Conservation (phyloP, 2,329 filamentous ascomycete genomes). For the Coleophoma cylindrospora region DNA sequence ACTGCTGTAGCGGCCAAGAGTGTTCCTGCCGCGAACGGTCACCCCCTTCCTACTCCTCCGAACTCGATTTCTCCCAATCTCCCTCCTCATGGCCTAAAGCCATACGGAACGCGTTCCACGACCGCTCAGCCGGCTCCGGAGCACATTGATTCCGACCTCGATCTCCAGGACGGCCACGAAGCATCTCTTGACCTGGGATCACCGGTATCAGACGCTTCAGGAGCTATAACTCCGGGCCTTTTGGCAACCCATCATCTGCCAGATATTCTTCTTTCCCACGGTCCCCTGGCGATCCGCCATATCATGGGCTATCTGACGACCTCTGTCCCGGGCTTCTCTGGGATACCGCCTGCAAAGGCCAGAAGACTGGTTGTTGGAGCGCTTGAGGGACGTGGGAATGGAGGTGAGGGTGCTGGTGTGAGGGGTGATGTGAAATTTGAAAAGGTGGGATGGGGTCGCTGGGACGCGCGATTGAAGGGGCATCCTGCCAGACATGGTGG, state of each 20-base stretch:
- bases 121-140: conserved; percentile 41
- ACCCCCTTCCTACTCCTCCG: conserved; percentile 80
- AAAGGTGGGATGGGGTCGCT: conserved; percentile 96
- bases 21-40: conserved; percentile 48
- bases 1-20: conserved; percentile 66
- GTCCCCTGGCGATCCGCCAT: conserved; percentile 88
- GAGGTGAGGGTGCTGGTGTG: conserved; percentile 52
- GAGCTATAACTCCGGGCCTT: conserved; percentile 78
- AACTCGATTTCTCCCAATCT: conserved; percentile 91
- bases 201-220: conserved; percentile 60
- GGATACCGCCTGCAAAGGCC: conserved; percentile 84
- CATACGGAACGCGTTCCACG: conserved; percentile 39
- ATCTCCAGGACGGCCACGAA: conserved; percentile 67
- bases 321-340: conserved; percentile 86
- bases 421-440: conserved; percentile 78
- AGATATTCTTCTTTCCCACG: conserved; percentile 82
- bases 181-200: conserved; percentile 16
- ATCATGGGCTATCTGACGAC: conserved; percentile 94
- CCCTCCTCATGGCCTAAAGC: conserved; percentile 73
- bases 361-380: conserved; percentile 88
- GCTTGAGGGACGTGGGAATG: conserved; percentile 68
- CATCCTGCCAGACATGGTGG: conserved; percentile 43
- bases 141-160: conserved; percentile 79
- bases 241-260: conserved; percentile 88
- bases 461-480: conserved; percentile 77